Conservation (phyloP, 1,284 basidiomycete species). For the Cutaneotrichosporon dermatis region DNA sequence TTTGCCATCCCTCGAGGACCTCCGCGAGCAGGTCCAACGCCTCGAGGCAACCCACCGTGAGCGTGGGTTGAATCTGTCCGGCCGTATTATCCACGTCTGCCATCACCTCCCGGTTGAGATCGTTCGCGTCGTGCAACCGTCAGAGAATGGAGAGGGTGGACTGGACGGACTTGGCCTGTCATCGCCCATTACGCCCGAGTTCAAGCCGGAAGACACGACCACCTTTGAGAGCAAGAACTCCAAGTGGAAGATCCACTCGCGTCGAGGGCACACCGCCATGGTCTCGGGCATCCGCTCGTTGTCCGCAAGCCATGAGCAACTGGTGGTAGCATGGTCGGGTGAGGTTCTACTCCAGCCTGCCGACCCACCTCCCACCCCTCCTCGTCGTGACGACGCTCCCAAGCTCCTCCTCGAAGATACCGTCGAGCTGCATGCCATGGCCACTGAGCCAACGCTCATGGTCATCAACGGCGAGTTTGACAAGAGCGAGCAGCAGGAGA, state of each 20-base stretch:
- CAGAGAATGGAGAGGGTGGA: conserved; percentile 14
- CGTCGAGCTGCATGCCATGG: conserved; percentile 21
- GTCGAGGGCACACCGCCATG: conserved; percentile 93
- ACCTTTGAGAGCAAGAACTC: conserved; percentile 35
- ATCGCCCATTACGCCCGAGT: conserved; percentile 46
- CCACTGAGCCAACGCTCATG: conserved; percentile 28
- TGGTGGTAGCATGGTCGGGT: conserved; percentile 91
- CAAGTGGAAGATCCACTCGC: conserved; percentile 70
- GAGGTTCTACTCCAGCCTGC: conserved; percentile 58
- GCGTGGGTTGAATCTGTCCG: conserved; percentile 67
- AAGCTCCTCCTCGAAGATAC: conserved; percentile 20
- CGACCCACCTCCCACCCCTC: conserved; percentile 9
- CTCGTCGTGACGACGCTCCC: neutral
- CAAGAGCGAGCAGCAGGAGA: conserved; percentile 58
- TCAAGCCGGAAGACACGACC: conserved; percentile 43
- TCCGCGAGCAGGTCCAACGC: conserved; percentile 50
- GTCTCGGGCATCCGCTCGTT: conserved; percentile 87
- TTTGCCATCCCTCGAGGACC: conserved; percentile 42
- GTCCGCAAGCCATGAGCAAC: conserved; percentile 74
- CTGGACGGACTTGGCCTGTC: conserved; percentile 20
- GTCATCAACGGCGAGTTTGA: conserved; percentile 58
- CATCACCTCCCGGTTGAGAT: conserved; percentile 50
- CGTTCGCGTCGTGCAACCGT: conserved; percentile 26
- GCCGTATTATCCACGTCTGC: conserved; percentile 79
- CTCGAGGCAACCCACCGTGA: conserved; percentile 67